phyloP scores from a whole-genome alignment of 345 rosid species.

The Eucalyptus albens region DNA sequence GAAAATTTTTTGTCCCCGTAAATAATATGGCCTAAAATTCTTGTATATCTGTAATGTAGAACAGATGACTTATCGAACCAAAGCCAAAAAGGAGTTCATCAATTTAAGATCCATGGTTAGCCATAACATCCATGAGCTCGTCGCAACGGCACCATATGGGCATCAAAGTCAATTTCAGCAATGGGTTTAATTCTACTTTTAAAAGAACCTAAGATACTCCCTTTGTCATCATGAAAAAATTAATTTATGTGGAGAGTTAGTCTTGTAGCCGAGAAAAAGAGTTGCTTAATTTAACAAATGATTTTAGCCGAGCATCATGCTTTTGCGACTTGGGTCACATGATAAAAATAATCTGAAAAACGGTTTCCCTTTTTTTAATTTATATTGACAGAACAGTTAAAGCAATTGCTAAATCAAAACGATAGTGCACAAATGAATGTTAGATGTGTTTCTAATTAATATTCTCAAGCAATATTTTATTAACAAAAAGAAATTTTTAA shows the following conservation, averaged over 20 bases:
- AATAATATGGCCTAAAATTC: not conserved
- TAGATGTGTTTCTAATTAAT: no score
- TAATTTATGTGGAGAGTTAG: not conserved
- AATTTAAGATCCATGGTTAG: not conserved
- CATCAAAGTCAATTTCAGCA: not conserved
- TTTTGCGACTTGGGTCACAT: no score
- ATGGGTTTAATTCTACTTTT: not conserved
- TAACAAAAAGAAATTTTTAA: no score
- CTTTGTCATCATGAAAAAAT: no score
- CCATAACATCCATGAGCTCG: not conserved
- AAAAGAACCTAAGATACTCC: not conserved
- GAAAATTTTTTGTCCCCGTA: not conserved
- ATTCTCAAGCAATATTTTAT: no score
- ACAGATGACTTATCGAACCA: not conserved
- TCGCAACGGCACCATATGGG: not conserved
- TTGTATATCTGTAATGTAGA: rapidly evolving
- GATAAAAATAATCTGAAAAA: no score
- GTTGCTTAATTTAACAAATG: rapidly evolving
- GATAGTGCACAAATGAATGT: no score
- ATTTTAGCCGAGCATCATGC: no score
- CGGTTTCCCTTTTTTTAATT: no score
- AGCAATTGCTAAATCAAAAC: no score
- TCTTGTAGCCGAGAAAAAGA: not conserved
- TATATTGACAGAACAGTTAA: no score
- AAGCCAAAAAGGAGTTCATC: not conserved